Conservation (phyloP, 805 yeast genomes). For the Candida berthetii region DNA sequence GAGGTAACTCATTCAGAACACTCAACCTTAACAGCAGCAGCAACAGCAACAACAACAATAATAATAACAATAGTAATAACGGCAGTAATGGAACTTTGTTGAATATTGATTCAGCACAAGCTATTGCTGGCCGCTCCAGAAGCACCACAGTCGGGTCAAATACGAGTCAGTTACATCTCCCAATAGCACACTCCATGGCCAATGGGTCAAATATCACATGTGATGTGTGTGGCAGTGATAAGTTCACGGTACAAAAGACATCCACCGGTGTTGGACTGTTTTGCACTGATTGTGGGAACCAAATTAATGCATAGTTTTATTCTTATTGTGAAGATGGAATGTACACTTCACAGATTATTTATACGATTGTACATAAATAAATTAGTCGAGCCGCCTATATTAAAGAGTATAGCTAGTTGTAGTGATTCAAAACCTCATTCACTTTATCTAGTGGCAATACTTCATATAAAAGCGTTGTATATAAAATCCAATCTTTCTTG, state of each 20-base stretch:
- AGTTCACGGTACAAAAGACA: conserved; percentile 12
- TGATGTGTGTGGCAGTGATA: conserved; percentile 20
- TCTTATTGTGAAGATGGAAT: too few relatives aligned
- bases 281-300: conserved; percentile 22
- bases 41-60: neutral
- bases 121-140: conserved; percentile 3
- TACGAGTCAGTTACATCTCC: neutral
- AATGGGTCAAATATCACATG: conserved; percentile 6
- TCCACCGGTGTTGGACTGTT: conserved; percentile 8
- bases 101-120: too few relatives aligned
- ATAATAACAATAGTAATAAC: neutral
- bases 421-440: too few relatives aligned
- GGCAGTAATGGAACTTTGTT: too few relatives aligned
- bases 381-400: too few relatives aligned
- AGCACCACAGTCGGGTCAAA: conserved; percentile 13
- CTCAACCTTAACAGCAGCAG: neutral
- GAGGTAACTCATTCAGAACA: conserved; percentile 8
- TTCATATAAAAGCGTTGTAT: too few relatives aligned
- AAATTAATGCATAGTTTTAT: conserved; percentile 27
- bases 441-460: too few relatives aligned
- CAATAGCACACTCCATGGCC: neutral
- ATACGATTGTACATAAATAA: too few relatives aligned
- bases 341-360: too few relatives aligned
- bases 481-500: too few relatives aligned
- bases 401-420: too few relatives aligned